A percentile compares a stretch with the other conserved stretches of the same genome.
phyloP scores from a whole-genome alignment of 371 early-diverging fungal genomes.

The Amoeboaphelidium protococcarum region DNA sequence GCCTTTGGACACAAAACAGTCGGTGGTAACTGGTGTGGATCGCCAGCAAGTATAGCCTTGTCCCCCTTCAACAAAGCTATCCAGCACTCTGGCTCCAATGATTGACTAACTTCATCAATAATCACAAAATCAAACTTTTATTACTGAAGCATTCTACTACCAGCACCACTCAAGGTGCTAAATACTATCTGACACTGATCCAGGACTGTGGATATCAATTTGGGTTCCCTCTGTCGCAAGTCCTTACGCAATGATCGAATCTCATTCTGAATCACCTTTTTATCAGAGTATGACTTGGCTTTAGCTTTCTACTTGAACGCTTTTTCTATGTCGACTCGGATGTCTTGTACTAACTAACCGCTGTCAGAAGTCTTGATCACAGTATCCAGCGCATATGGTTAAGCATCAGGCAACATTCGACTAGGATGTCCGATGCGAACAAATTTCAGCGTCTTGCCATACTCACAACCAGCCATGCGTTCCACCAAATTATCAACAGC shows the following conservation, averaged over 20 bases:
- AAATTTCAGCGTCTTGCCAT: conserved; percentile 29
- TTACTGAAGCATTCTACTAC: conserved; percentile 23
- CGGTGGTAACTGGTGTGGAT: conserved; percentile 64
- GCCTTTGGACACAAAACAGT: not conserved
- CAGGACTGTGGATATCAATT: conserved; percentile 31
- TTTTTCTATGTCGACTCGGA: conserved; percentile 47
- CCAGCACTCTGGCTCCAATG: conserved; percentile 49
- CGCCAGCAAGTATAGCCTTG: conserved; percentile 72
- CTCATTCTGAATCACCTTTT: conserved; percentile 31
- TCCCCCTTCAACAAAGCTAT: conserved; percentile 49
- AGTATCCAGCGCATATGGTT: not conserved
- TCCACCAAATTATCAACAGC: conserved; percentile 39
- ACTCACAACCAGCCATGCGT: conserved; percentile 35
- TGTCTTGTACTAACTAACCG: conserved; percentile 29
- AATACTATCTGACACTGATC: conserved; percentile 23
- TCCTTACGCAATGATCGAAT: conserved; percentile 44
- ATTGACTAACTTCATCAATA: conserved; percentile 81
- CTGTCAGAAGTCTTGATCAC: not conserved
- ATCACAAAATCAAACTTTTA: conserved; percentile 63
- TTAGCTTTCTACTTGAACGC: conserved; percentile 28
- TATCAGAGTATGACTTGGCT: conserved; percentile 30
- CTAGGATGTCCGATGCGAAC: not conserved
- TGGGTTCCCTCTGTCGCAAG: conserved; percentile 32
- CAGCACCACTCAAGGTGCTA: conserved; percentile 13
- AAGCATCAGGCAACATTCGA: not conserved